Conservation (phyloP, 768 basidiomycete species). For the Trichaptum fuscoviolaceum region DNA sequence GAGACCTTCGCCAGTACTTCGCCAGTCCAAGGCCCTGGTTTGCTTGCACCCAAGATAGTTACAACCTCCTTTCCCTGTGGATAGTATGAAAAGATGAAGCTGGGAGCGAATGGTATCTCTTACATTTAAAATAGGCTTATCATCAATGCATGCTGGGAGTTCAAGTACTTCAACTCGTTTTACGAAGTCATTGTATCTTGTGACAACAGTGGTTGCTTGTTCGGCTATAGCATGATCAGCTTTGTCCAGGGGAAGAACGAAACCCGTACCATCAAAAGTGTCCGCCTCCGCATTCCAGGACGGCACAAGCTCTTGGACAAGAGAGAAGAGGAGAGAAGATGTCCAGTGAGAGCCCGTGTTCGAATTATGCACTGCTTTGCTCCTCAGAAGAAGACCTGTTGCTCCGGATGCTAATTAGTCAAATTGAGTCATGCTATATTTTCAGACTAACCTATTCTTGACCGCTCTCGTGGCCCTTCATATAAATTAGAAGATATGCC, state of each 20-base stretch:
- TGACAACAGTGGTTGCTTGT: constrained; percentile 43
- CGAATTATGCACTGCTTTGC: constrained; percentile 60
- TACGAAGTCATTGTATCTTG: constrained; percentile 62
- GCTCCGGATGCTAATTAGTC: neutral
- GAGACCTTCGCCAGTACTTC: constrained; percentile 59
- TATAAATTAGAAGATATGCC: constrained; percentile 31
- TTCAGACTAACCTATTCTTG: constrained; percentile 47
- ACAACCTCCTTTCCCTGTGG: constrained; percentile 68
- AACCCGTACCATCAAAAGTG: constrained; percentile 38
- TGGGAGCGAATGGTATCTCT: constrained; percentile 23
- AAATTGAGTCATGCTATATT: constrained; percentile 2
- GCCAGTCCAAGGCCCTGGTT: constrained; percentile 68
- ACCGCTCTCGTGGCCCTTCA: constrained; percentile 41
- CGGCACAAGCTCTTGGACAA: constrained; percentile 63
- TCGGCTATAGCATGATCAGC: constrained; percentile 30
- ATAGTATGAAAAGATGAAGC: constrained; percentile 5
- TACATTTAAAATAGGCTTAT: constrained; percentile 75
- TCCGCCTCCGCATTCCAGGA: constrained; percentile 40
- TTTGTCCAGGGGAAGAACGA: constrained; percentile 9
- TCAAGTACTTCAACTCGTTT: constrained; percentile 54
- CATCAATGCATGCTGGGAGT: constrained; percentile 57
- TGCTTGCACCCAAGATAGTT: constrained; percentile 42
- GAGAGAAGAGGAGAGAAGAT: constrained; percentile 65
- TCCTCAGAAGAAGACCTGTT: constrained; percentile 63
- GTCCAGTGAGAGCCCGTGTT: constrained; percentile 64